These are phyloP conservation scores for Ascochyta viciae-villosae DNA, from an alignment of 2,329 filamentous ascomycete species.

Conservation along the genomic window DNA sequence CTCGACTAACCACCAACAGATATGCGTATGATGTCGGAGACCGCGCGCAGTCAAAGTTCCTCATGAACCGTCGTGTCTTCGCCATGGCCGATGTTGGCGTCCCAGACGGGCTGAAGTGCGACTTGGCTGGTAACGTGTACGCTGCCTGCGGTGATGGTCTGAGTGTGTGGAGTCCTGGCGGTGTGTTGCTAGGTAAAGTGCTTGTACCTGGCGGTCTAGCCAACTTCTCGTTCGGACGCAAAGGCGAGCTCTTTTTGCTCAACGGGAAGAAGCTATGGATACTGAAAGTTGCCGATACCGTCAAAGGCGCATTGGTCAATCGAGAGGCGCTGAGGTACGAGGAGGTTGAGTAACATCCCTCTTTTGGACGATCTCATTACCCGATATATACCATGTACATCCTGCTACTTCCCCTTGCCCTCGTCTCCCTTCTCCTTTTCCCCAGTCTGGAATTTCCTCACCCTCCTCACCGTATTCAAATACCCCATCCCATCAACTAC, in stretches of 20 bases:
- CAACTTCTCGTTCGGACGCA: constrained; percentile 57
- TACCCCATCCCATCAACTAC: constrained; percentile 40
- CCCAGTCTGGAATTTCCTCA: constrained; percentile 38
- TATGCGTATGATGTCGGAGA: constrained; percentile 31
- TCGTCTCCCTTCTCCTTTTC: constrained; percentile 6
- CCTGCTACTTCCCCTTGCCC: neutral
- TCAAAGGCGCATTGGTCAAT: constrained; percentile 21
- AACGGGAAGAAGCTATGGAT: constrained; percentile 46
- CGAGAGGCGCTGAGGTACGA: constrained; percentile 11
- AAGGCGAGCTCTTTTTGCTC: constrained; percentile 57
- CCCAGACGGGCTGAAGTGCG: constrained; percentile 36
- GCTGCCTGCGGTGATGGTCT: constrained; percentile 57
- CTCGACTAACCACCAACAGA: constrained; percentile 6
- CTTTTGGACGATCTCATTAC: neutral
- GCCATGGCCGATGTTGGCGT: constrained; percentile 30
- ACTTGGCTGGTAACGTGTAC: constrained; percentile 59
- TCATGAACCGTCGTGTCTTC: constrained; percentile 34
- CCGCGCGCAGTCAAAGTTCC: constrained; percentile 19
- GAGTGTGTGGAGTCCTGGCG: constrained; percentile 56
- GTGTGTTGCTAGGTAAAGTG: constrained; percentile 51
- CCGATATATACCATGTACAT: neutral
- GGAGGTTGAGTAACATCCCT: constrained; percentile 3
- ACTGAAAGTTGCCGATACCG: constrained; percentile 10
- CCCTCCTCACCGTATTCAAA: constrained; percentile 36
- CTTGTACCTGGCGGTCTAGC: constrained; percentile 48